phyloP scores from a whole-genome alignment of 108 stramenopile species.

The Skeletonema grethae region DNA sequence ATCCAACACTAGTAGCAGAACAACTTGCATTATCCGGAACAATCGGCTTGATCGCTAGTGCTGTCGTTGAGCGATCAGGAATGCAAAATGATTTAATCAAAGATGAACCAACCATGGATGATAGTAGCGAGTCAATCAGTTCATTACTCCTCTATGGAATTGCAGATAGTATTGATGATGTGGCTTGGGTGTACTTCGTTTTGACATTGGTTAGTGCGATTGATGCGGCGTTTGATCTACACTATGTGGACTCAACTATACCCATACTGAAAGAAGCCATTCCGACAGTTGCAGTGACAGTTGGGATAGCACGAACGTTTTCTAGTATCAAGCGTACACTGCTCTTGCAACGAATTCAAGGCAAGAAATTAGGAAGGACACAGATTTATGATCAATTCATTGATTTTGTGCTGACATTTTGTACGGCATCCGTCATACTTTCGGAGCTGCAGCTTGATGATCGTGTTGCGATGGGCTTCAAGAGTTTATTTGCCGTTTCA shows the following conservation, averaged over 20 bases:
- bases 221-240: background rate
- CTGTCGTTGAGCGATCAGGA: background rate
- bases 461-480: background rate
- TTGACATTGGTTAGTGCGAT: background rate
- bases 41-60: background rate
- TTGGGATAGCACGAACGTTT: background rate
- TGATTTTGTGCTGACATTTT: background rate
- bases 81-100: background rate
- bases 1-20: background rate
- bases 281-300: background rate
- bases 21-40: background rate
- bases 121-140: background rate
- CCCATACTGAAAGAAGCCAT: background rate
- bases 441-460: background rate
- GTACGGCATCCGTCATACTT: background rate
- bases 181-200: background rate
- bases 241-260: background rate
- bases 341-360: background rate
- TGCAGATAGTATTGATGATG: background rate
- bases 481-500: background rate
- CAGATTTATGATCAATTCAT: background rate
- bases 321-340: background rate
- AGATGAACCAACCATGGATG: background rate
- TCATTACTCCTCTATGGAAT: background rate
- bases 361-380: background rate